These are phyloP conservation scores for Ascochyta lentis DNA, from an alignment of 2,329 filamentous ascomycete genomes.

Conservation along the genomic window DNA sequence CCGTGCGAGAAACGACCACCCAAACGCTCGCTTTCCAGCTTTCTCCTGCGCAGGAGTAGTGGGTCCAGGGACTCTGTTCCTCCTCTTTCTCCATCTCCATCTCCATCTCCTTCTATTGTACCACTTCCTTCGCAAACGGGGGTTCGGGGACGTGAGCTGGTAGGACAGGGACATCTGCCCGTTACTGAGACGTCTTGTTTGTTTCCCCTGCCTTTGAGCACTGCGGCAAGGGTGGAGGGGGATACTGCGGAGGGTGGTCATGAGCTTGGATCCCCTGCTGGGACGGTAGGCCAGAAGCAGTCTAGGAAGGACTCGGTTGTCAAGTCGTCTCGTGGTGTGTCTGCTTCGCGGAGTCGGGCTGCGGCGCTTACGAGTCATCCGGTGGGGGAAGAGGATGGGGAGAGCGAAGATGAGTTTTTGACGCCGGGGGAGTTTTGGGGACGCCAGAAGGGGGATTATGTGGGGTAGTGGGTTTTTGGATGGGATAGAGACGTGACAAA, in stretches of 20 bases:
- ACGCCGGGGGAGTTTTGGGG: background rate
- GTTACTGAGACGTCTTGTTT: background rate
- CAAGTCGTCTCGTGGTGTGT: background rate
- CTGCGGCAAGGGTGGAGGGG: too few relatives aligned
- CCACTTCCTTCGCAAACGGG: too few relatives aligned
- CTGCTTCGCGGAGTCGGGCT: background rate
- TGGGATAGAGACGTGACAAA: background rate
- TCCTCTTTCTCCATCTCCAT: background rate
- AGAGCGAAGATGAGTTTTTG: slow-evolving; percentile 1
- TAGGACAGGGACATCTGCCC: background rate
- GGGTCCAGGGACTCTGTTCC: background rate
- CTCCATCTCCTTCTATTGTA: too few relatives aligned
- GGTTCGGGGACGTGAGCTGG: too few relatives aligned
- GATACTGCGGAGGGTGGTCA: too few relatives aligned
- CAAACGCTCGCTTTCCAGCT: slow-evolving; percentile 6
- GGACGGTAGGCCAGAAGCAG: background rate
- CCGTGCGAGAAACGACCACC: background rate
- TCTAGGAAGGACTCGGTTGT: slow-evolving; percentile 6
- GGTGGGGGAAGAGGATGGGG: slow-evolving; percentile 1
- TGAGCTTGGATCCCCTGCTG: too few relatives aligned
- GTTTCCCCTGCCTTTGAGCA: too few relatives aligned
- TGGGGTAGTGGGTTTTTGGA: too few relatives aligned
- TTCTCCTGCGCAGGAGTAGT: background rate
- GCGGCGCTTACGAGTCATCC: slow-evolving; percentile 16
- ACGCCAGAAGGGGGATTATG: background rate